Conservation (phyloP, 805 yeast genomes). For the Candida morakotiae region DNA sequence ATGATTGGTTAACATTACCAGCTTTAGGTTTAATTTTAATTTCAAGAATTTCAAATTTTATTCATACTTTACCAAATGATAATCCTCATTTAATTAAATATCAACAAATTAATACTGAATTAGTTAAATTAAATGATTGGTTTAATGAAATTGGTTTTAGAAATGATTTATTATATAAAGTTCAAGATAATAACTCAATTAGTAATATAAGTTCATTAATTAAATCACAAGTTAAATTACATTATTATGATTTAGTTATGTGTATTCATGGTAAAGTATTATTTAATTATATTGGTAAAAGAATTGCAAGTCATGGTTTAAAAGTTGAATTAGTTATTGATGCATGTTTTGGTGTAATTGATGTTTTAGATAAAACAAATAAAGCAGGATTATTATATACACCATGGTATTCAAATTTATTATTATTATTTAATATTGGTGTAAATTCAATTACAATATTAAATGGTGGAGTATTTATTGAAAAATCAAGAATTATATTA, state of each 20-base stretch:
- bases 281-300: conserved; percentile 30
- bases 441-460: conserved; percentile 37
- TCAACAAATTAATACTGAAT: conserved; percentile 29
- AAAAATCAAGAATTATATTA: conserved; percentile 20
- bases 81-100: conserved; percentile 22
- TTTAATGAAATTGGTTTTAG: conserved; percentile 30
- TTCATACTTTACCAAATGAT: conserved; percentile 27
- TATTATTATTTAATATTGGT: conserved; percentile 43
- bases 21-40: conserved; percentile 44
- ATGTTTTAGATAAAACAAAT: conserved; percentile 24
- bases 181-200: not conserved
- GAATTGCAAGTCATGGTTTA: conserved; percentile 26
- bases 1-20: conserved; percentile 48
- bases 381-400: conserved; percentile 24
- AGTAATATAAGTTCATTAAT: conserved; percentile 16
- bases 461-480: conserved; percentile 34
- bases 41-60: conserved; percentile 33
- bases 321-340: conserved; percentile 26
- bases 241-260: conserved; percentile 33
- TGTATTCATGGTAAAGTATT: conserved; percentile 33
- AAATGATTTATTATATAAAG: conserved; percentile 18
- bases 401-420: conserved; percentile 53
- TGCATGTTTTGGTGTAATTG: conserved; percentile 27
- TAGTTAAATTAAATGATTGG: conserved; percentile 28
- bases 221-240: conserved; percentile 34